These are phyloP conservation scores for Tubosaeta sp. DNA, from an alignment of 768 basidiomycete genomes.

Conservation along the genomic window DNA sequence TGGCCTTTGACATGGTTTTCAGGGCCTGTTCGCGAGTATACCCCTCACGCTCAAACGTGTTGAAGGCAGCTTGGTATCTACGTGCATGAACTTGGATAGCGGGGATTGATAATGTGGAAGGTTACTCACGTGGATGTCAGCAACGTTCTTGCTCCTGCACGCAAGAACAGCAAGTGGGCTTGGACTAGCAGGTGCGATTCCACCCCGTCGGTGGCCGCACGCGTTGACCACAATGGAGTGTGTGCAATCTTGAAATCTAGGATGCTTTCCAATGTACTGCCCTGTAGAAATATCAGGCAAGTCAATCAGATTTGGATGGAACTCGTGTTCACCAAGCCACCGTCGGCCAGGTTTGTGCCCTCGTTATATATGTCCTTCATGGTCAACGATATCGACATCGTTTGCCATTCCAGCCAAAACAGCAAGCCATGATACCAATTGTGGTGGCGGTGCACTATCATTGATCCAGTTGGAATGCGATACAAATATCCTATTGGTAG, in stretches of 20 bases:
- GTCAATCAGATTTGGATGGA: not conserved
- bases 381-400: not conserved
- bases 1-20: conserved; percentile 49
- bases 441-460: conserved; percentile 13
- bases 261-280: conserved; percentile 55
- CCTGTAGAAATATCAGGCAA: conserved; percentile 36
- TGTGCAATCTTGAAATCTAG: conserved; percentile 45
- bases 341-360: conserved; percentile 36
- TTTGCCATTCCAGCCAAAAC: not conserved
- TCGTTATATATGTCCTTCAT: conserved; percentile 11
- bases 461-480: conserved; percentile 1
- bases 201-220: conserved; percentile 51
- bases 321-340: conserved; percentile 39
- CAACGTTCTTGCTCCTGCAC: conserved; percentile 63
- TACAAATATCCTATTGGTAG: conserved; percentile 17
- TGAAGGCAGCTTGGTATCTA: conserved; percentile 65
- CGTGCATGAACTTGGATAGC: not conserved
- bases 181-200: conserved; percentile 41
- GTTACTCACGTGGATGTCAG: conserved; percentile 69
- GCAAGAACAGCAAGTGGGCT: conserved; percentile 59
- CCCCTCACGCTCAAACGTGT: conserved; percentile 50
- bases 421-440: not conserved
- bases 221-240: conserved; percentile 69
- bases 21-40: conserved; percentile 41
- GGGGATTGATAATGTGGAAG: not conserved